Evolutionary conservation across 139 green algal species (phyloP).

Genomic region (Penium margaritaceum): DNA sequence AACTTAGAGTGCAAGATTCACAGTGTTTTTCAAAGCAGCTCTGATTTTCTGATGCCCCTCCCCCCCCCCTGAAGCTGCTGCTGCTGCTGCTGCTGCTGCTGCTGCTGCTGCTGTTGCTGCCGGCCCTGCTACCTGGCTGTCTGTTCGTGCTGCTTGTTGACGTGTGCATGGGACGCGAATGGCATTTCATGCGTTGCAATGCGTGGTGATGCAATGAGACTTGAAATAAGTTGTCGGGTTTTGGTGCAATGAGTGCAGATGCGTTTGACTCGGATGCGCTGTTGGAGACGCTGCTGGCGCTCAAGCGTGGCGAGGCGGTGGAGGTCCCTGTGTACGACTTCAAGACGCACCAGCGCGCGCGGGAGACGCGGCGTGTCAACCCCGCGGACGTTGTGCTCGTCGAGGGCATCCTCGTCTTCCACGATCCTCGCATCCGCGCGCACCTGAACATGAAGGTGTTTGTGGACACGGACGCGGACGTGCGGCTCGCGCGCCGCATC

Average conservation of each 20-base stretch:
- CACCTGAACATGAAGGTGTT: conserved; percentile 83
- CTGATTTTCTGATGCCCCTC: too few species aligned
- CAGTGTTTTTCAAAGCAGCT: too few species aligned
- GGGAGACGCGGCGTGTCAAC: conserved; percentile 54
- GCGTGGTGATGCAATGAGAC: too few species aligned
- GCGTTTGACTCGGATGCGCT: conserved; percentile 73
- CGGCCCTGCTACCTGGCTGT: too few species aligned
- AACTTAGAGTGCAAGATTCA: too few species aligned
- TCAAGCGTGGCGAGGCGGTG: conserved; percentile 30
- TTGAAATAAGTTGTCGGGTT: too few species aligned
- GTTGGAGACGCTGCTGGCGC: conserved; percentile 41
- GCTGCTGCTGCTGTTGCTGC: too few species aligned
- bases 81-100: too few species aligned
- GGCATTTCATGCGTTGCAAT: too few species aligned
- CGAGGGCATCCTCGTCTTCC: conserved; percentile 88
- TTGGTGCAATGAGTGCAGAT: conserved; percentile 41
- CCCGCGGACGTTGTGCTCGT: conserved; percentile 67
- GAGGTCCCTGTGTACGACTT: conserved; percentile 93
- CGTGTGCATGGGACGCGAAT: too few species aligned
- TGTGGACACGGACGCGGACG: conserved; percentile 75
- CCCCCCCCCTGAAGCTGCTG: too few species aligned
- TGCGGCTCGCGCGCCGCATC: conserved; percentile 70
- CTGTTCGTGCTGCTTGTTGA: too few species aligned
- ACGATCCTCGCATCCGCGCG: conserved; percentile 66
- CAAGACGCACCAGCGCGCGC: conserved; percentile 61